These are phyloP conservation scores for Helenozyma rhizophorensis DNA, from an alignment of 805 yeast species.

Conservation along the genomic window DNA sequence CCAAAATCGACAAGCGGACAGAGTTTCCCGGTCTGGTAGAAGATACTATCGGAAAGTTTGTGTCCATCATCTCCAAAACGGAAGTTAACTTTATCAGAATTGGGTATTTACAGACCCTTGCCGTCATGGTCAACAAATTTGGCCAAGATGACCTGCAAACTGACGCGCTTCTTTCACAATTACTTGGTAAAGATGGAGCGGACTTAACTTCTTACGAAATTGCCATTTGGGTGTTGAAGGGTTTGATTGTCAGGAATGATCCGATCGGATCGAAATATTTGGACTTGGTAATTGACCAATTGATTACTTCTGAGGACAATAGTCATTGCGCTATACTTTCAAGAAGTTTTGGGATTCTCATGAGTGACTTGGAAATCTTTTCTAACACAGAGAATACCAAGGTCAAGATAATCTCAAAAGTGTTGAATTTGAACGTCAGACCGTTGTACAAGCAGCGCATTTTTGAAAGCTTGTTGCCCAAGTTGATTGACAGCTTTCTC, in stretches of 20 bases:
- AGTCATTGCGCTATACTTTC: constrained; percentile 29
- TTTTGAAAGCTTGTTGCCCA: constrained; percentile 57
- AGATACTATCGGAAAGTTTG: constrained; percentile 34
- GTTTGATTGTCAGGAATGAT: constrained; percentile 58
- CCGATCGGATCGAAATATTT: constrained; percentile 22
- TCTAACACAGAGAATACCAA: constrained; percentile 35
- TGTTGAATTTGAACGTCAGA: constrained; percentile 54
- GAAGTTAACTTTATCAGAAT: constrained; percentile 35
- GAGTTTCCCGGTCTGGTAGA: constrained; percentile 31
- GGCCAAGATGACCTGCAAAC: constrained; percentile 2
- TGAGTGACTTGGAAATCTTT: constrained; percentile 63
- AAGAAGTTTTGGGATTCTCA: constrained; percentile 56
- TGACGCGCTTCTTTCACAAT: constrained; percentile 7
- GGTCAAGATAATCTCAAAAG: constrained; percentile 36
- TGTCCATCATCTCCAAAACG: constrained; percentile 50
- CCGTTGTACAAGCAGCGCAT: constrained; percentile 77
- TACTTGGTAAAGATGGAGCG: constrained; percentile 1
- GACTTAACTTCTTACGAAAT: constrained; percentile 41
- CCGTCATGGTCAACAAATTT: constrained; percentile 51
- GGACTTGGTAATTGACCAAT: constrained; percentile 19
- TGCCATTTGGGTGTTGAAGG: constrained; percentile 69
- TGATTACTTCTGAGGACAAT: constrained; percentile 27
- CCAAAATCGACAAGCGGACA: constrained; percentile 45
- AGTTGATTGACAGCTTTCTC: constrained; percentile 45
- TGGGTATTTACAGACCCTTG: constrained; percentile 53